Conservation (phyloP, 1,284 basidiomycete genomes). For the Apiotrichum gracile region DNA sequence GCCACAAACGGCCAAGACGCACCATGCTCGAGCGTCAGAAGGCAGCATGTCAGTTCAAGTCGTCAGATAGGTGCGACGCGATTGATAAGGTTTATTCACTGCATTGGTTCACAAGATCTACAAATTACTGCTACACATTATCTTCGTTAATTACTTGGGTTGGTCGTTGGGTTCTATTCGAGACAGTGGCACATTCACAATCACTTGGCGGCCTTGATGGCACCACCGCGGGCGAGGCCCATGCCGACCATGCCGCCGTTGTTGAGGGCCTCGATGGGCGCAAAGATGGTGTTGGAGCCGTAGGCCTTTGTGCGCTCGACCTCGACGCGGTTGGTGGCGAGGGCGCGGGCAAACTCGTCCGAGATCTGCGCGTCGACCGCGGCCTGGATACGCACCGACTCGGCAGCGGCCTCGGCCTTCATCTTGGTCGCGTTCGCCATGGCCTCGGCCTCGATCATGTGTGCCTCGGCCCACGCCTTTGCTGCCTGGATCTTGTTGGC, state of each 20-base stretch:
- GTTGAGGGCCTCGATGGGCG: constrained; percentile 10
- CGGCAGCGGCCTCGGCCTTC: constrained; percentile 8
- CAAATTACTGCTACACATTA: no score
- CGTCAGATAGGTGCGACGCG: no score
- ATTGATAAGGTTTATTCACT: no score
- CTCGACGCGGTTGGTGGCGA: constrained; percentile 12
- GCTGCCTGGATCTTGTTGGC: constrained; percentile 3
- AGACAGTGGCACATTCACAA: no score
- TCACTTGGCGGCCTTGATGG: neutral
- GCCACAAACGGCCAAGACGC: no score
- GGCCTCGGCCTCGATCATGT: constrained; percentile 11
- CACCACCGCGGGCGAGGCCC: neutral
- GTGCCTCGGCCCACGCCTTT: constrained; percentile 3
- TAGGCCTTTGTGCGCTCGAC: constrained; percentile 11
- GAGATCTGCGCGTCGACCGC: constrained; percentile 4
- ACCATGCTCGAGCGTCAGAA: no score
- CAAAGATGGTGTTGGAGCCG: constrained; percentile 8
- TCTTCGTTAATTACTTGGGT: neutral
- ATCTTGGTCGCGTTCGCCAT: constrained; percentile 10
- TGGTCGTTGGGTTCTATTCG: no score
- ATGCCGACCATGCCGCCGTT: constrained; percentile 12
- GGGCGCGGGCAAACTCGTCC: constrained; percentile 14
- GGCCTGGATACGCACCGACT: constrained; percentile 8
- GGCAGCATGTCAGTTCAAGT: no score
- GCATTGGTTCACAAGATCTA: neutral